Conservation (phyloP, 352 stramenopile genomes). For the Pythium vanterpoolii region DNA sequence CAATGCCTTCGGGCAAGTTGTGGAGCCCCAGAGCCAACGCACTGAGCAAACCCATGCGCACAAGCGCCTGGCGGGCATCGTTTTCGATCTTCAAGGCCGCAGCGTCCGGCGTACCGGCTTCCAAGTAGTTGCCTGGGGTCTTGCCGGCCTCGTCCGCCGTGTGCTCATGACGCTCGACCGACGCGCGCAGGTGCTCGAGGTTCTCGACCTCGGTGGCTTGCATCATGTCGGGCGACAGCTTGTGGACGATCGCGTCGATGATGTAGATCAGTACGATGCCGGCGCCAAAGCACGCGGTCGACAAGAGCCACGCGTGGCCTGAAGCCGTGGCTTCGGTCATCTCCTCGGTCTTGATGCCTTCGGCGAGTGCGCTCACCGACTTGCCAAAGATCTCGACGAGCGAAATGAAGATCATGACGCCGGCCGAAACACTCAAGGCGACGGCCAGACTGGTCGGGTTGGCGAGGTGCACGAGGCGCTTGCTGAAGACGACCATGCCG, state of each 20-base stretch:
- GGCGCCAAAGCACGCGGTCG: conserved; percentile 83
- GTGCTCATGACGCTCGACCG: conserved; percentile 20
- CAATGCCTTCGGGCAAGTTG: conserved; percentile 96
- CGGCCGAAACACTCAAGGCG: conserved; percentile 68
- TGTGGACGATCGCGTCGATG: conserved; percentile 42
- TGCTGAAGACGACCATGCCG: conserved; percentile 45
- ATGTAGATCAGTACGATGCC: conserved; percentile 68
- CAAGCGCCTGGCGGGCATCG: conserved; percentile 44
- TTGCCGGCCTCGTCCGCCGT: background rate
- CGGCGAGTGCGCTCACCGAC: conserved; percentile 30
- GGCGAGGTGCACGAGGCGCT: conserved; percentile 34
- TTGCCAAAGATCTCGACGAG: conserved; percentile 61
- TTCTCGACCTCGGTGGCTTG: conserved; percentile 35
- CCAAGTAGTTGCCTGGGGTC: conserved; percentile 19
- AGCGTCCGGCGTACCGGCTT: conserved; percentile 30
- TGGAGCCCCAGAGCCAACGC: conserved; percentile 91
- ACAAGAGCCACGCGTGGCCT: conserved; percentile 67
- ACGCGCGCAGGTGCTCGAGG: conserved; percentile 31
- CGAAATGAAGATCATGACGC: conserved; percentile 81
- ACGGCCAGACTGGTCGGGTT: conserved; percentile 69
- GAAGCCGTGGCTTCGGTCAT: conserved; percentile 30
- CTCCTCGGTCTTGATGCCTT: conserved; percentile 33
- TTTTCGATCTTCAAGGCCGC: conserved; percentile 42
- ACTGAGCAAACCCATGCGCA: conserved; percentile 87
- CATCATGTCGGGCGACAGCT: conserved; percentile 24